phyloP scores from a whole-genome alignment of 208 protist species.

The Endotrypanum monterogeii region DNA sequence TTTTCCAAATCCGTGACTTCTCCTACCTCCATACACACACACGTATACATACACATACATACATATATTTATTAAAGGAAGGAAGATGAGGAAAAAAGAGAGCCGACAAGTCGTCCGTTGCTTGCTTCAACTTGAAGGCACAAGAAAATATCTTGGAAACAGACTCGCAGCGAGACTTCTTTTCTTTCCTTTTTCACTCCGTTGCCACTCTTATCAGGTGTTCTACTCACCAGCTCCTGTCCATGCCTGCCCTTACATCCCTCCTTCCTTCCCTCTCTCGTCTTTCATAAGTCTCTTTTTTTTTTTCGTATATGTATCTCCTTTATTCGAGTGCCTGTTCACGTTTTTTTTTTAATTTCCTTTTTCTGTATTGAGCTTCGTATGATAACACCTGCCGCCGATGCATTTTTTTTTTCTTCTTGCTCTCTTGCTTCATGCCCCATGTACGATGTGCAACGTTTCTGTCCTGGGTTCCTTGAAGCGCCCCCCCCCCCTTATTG shows the following conservation, averaged over 20 bases:
- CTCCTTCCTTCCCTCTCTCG: no score
- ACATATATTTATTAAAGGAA: no score
- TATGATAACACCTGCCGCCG: neutral
- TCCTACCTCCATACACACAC: no score
- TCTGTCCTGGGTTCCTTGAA: no score
- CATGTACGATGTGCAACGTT: no score
- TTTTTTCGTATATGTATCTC: neutral
- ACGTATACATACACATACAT: no score
- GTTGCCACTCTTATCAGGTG: neutral
- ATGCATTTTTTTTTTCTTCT: neutral
- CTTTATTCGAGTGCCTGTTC: neutral
- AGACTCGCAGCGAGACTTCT: neutral
- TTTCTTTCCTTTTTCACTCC: neutral
- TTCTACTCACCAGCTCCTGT: no score
- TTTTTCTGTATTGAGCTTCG: no score
- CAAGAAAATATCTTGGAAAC: neutral
- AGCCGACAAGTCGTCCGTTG: no score
- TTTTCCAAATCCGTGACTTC: neutral
- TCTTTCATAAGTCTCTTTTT: neutral
- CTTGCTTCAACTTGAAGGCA: no score
- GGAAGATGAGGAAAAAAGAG: no score
- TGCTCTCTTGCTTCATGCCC: neutral
- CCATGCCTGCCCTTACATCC: neutral
- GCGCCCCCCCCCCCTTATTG: no score
- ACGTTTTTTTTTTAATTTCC: neutral